Conservation (phyloP, 495 filamentous ascomycete genomes). For the Penicillium daleae region DNA sequence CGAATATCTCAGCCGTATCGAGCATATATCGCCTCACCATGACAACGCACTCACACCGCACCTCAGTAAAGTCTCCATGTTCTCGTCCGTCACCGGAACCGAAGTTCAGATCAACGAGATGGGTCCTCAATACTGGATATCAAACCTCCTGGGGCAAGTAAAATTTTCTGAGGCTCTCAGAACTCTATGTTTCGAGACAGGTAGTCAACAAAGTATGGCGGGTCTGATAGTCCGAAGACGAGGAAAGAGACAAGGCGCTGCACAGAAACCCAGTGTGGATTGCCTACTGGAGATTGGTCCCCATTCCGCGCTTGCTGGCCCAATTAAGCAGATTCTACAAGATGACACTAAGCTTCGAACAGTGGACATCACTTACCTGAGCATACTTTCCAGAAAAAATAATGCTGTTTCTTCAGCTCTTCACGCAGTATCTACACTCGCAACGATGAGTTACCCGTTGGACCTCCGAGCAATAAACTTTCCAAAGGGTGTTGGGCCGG, state of each 20-base stretch:
- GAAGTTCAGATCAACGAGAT: conserved; percentile 20
- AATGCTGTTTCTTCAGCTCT: conserved; percentile 29
- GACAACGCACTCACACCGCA: not conserved
- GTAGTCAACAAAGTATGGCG: not conserved
- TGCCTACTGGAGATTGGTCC: conserved; percentile 57
- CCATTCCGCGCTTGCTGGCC: conserved; percentile 46
- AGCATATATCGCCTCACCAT: conserved; percentile 9
- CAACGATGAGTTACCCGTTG: conserved; percentile 24
- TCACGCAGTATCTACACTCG: conserved; percentile 22
- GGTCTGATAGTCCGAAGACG: not conserved
- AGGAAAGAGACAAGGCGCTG: conserved; percentile 6
- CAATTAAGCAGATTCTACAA: conserved; percentile 34
- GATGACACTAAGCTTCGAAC: conserved; percentile 22
- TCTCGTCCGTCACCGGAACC: conserved; percentile 46
- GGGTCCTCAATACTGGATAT: conserved; percentile 43
- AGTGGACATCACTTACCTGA: conserved; percentile 27
- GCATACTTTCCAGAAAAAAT: conserved; percentile 28
- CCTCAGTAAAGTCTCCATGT: conserved; percentile 20
- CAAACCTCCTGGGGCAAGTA: conserved; percentile 44
- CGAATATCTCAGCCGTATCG: conserved; percentile 28
- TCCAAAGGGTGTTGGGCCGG: conserved; percentile 4
- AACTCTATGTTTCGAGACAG: conserved; percentile 27
- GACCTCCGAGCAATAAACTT: conserved; percentile 29
- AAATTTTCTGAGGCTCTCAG: conserved; percentile 40
- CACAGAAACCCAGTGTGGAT: conserved; percentile 32